Percentiles rank a stretch among this genome's conserved stretches.
Conservation (phyloP, 225 moss, liverwort and hornwort species). For the Bryoerythrophyllum caledonicum region DNA sequence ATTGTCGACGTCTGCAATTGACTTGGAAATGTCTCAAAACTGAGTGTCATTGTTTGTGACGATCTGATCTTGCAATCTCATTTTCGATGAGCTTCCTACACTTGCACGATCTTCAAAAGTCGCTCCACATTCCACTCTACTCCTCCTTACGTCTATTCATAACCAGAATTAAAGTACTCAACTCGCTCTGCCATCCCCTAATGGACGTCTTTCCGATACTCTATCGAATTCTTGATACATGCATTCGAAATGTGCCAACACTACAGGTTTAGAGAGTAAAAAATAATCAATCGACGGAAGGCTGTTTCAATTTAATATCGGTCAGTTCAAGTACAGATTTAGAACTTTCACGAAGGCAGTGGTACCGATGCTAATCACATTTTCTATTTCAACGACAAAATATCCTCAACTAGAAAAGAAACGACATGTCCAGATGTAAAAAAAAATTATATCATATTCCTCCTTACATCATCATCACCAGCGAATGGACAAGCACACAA, state of each 20-base stretch:
- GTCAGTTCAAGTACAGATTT: not conserved
- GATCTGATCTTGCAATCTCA: conserved; percentile 56
- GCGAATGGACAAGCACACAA: not conserved
- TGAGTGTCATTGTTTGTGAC: conserved; percentile 50
- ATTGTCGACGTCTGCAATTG: not conserved
- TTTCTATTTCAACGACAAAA: not conserved
- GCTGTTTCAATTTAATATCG: not conserved
- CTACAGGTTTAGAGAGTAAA: not conserved
- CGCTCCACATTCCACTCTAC: too few relatives aligned
- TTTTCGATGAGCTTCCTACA: conserved; percentile 23
- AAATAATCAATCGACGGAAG: too few relatives aligned
- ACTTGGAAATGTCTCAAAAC: conserved; percentile 42
- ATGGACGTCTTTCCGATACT: not conserved
- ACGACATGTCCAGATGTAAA: too few relatives aligned
- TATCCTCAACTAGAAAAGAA: not conserved
- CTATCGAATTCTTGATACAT: not conserved
- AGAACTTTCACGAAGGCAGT: not conserved
- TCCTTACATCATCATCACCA: not conserved
- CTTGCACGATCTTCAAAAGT: not conserved
- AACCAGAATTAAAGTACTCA: not conserved
- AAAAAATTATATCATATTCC: not conserved
- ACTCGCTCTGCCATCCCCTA: conserved; percentile 1
- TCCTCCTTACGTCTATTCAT: too few relatives aligned
- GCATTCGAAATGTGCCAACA: not conserved
- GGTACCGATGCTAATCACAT: not conserved